Evolutionary conservation across 164 flowering plant genomes (phyloP), one percentile per base, ranked within the genome.

Genomic region (Kalanchoe fedtschenkoi): DNA sequence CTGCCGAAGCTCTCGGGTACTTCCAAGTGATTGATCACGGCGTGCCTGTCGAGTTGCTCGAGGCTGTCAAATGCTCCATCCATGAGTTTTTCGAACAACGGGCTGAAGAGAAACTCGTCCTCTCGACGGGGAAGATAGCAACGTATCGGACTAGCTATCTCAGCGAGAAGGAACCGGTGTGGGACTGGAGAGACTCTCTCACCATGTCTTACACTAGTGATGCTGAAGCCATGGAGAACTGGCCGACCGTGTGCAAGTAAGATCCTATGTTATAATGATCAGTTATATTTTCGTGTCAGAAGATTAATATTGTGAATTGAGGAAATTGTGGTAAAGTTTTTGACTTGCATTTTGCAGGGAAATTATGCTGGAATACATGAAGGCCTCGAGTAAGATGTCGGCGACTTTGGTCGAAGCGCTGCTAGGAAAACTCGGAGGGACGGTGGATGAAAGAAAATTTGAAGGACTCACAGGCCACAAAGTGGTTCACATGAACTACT

Each of bases 171-270:
- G 83, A 79, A 64, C 71, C 70, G 55, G 83, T 75, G 0, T 71
- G 76, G 67, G 78, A 79, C 55, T 79, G 83, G 83, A 79, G 72
- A 65, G 83, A 79, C 51, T 74, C 72, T 38, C 6, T 79, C 29
- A 74, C 73, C 62, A 70, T 79, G 78, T 29, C 19, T 11, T 76
- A 79, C 19, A 76, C 73, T 5, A 64, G 14, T 34, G 83, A 79
- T 65, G 70, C 1, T 15, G 80, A 76, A 8, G 80, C 83, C 6
- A 69, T 68, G 19, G 33, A 66, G 29, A 42, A 34, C 62, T 79
- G 82, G 82, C 80, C 80, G 10, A 30, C 64, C 0, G 61, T 63
- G 9, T 78, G 80, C 80, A 78, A 70, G 82, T 74, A 66, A 66
- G 72, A 24, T 34, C 37, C 9, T n/a, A n/a, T n/a, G n/a, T n/a